phyloP scores from a whole-genome alignment of 1,139 yeast species.

The Geotrichum europaeum region DNA sequence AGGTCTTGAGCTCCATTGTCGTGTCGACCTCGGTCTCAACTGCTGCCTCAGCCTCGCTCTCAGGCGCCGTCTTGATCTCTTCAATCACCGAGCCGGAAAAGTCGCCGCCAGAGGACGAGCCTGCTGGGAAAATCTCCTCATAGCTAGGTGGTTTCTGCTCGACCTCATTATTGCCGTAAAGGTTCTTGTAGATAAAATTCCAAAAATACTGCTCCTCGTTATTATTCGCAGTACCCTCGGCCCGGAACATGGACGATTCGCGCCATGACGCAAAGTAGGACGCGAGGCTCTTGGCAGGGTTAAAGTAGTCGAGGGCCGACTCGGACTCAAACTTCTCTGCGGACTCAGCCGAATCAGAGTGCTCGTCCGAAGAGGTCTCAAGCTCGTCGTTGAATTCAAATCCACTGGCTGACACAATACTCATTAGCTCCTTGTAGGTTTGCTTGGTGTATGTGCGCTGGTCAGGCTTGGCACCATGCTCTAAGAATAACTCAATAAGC shows the following conservation, averaged over 20 bases:
- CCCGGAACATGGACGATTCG: constrained; percentile 3
- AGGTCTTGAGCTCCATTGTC: not conserved
- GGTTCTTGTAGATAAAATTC: constrained; percentile 7
- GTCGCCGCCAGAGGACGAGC: constrained; percentile 39
- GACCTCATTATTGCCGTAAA: constrained; percentile 1
- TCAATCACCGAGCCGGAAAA: constrained; percentile 30
- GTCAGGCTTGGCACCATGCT: constrained; percentile 57
- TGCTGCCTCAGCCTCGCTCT: constrained; percentile 15
- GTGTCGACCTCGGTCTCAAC: constrained; percentile 20
- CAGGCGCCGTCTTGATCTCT: constrained; percentile 17
- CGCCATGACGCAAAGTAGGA: constrained; percentile 12
- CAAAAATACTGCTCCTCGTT: constrained; percentile 2
- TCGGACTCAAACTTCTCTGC: not conserved
- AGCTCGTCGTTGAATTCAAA: constrained; percentile 10
- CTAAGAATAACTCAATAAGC: constrained; percentile 48
- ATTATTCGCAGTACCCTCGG: not conserved
- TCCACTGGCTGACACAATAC: constrained; percentile 4
- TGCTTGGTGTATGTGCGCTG: constrained; percentile 50
- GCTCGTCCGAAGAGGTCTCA: not conserved
- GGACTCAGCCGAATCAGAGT: not conserved
- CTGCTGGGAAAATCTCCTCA: constrained; percentile 76
- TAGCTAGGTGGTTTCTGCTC: constrained; percentile 49
- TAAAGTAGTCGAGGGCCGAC: constrained; percentile 7
- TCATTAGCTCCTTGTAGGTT: constrained; percentile 41
- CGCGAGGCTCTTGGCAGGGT: constrained; percentile 6